These are phyloP conservation scores for Apiotrichum laibachii DNA, from an alignment of 1,284 basidiomycete genomes.

Conservation along the genomic window DNA sequence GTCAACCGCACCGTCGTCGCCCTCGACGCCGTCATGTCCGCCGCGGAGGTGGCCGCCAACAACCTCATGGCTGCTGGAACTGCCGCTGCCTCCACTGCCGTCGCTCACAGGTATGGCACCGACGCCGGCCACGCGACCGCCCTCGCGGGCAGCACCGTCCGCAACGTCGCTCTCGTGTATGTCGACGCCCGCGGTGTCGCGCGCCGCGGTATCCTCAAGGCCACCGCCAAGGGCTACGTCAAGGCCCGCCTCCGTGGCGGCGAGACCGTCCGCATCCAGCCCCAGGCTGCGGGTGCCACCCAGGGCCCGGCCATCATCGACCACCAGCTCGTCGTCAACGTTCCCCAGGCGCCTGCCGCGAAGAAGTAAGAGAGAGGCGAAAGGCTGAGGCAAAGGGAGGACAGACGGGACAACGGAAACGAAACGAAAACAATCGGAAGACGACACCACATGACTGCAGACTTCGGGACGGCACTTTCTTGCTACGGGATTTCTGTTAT, in stretches of 20 bases:
- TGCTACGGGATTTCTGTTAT: no score
- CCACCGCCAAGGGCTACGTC: constrained; percentile 48
- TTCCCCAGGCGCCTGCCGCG: constrained; percentile 11
- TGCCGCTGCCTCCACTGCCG: constrained; percentile 58
- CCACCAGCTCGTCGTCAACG: constrained; percentile 21
- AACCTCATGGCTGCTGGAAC: constrained; percentile 62
- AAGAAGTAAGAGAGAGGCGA: neutral
- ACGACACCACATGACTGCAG: no score
- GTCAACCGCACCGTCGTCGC: constrained; percentile 61
- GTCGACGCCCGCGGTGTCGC: constrained; percentile 71
- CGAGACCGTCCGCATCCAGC: constrained; percentile 40
- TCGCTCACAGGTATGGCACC: constrained; percentile 62
- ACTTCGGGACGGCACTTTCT: no score
- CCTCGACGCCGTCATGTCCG: constrained; percentile 68
- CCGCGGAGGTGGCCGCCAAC: constrained; percentile 64
- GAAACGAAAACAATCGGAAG: no score
- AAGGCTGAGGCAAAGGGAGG: no score
- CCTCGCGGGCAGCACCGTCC: constrained; percentile 61
- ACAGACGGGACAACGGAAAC: no score
- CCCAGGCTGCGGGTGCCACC: constrained; percentile 18
- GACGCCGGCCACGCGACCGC: constrained; percentile 62
- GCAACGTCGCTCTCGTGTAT: constrained; percentile 72
- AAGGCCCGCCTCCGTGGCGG: constrained; percentile 44
- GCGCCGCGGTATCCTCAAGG: constrained; percentile 63
- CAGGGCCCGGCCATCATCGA: constrained; percentile 13